Percentiles rank a stretch among this genome's conserved stretches.
Evolutionary conservation across 371 early-diverging fungal species (phyloP).

Genomic region (Capniomyces stellatus): DNA sequence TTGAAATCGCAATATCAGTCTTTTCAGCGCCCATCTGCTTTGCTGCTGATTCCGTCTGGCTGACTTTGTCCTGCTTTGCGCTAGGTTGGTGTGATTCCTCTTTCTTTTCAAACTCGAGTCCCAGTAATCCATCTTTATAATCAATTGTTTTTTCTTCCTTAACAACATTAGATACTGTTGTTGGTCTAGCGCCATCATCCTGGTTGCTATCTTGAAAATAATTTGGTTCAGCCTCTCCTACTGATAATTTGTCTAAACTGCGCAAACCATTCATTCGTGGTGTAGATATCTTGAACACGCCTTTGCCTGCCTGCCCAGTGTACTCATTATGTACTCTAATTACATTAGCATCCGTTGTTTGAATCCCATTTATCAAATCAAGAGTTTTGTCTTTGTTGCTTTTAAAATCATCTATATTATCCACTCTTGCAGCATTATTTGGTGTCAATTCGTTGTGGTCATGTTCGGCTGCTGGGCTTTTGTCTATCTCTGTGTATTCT

Average conservation of each 20-base stretch:
- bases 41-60: slow-evolving; percentile 1
- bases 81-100: slow-evolving; percentile 2
- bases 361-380: too few relatives aligned
- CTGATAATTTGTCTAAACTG: too few relatives aligned
- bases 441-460: neutral
- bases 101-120: too few relatives aligned
- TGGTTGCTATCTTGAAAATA: too few relatives aligned
- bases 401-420: neutral
- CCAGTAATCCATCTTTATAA: neutral
- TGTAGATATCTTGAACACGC: too few relatives aligned
- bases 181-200: too few relatives aligned
- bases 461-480: neutral
- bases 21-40: neutral
- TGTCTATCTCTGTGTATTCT: neutral
- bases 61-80: slow-evolving; percentile 5
- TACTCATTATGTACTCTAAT: too few relatives aligned
- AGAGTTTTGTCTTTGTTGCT: neutral
- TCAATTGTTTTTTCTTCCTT: neutral
- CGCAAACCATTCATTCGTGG: too few relatives aligned
- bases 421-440: neutral
- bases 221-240: too few relatives aligned
- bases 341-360: too few relatives aligned
- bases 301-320: too few relatives aligned
- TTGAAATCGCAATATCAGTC: neutral
- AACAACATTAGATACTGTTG: neutral